Conservation (phyloP, 176 grass and related monocot genomes). For the Dendrocalamus sinicus region DNA sequence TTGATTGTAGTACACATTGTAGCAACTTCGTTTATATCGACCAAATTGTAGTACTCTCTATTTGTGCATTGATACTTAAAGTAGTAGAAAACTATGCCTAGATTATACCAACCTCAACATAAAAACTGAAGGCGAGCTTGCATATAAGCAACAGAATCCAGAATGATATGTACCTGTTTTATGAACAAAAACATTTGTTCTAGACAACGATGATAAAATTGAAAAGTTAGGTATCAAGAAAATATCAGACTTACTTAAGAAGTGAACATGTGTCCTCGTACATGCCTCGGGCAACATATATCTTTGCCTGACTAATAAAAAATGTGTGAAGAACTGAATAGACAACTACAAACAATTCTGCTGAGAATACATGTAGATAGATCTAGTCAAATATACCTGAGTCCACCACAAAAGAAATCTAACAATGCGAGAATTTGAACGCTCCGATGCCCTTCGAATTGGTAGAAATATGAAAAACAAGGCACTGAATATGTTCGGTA, state of each 20-base stretch:
- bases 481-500: conserved; percentile 84
- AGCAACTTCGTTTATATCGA: too few relatives aligned
- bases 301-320: conserved; percentile 64
- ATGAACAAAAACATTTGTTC: conserved; percentile 25
- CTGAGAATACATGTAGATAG: conserved; percentile 27
- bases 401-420: conserved; percentile 94
- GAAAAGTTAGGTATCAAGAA: conserved; percentile 26
- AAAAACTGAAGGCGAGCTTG: conserved; percentile 95
- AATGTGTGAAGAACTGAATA: conserved; percentile 30
- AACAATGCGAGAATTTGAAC: conserved; percentile 64
- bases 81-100: background rate
- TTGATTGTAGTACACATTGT: too few relatives aligned
- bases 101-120: conserved; percentile 82
- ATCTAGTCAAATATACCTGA: conserved; percentile 64
- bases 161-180: conserved; percentile 83
- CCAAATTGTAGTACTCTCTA: too few relatives aligned
- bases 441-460: conserved; percentile 64
- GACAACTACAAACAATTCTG: conserved; percentile 34
- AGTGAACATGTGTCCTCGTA: conserved; percentile 80
- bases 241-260: conserved; percentile 70
- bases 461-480: conserved; percentile 87
- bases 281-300: conserved; percentile 94
- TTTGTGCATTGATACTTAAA: background rate
- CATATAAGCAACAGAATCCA: conserved; percentile 98
- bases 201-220: conserved; percentile 17